A percentile compares a stretch with the other conserved stretches of the same genome.
phyloP scores from a whole-genome alignment of 2,329 filamentous ascomycete species.

The Epichloe sibirici region DNA sequence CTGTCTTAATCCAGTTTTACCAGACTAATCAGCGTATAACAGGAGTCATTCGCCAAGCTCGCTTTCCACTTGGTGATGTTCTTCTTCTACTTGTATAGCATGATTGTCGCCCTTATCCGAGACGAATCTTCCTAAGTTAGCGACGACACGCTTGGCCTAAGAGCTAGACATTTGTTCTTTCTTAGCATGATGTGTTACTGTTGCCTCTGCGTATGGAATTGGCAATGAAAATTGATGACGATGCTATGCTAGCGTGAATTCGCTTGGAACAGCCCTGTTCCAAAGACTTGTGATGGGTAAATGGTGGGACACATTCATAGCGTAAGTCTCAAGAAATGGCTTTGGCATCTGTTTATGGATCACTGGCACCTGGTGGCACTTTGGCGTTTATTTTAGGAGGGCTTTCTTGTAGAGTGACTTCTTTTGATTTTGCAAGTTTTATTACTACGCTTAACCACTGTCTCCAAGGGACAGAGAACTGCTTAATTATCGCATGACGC shows the following conservation, averaged over 20 bases:
- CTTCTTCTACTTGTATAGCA: constrained; percentile 99
- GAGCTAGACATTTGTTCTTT: not conserved
- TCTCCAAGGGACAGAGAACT: not conserved
- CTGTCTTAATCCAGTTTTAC: not conserved
- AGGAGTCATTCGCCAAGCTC: constrained; percentile 99
- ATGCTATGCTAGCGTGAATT: not conserved
- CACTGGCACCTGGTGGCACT: constrained; percentile 17
- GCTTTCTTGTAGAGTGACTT: constrained; percentile 13
- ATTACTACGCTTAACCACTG: not conserved
- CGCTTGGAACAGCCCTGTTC: not conserved
- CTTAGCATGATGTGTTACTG: not conserved
- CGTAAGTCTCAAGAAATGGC: constrained; percentile 14
- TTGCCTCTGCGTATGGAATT: not conserved
- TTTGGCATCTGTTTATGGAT: constrained; percentile 19
- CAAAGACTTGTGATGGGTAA: constrained; percentile 12
- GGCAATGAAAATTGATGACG: not conserved
- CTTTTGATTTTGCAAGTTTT: not conserved
- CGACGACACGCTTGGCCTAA: not conserved
- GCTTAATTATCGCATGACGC: not conserved
- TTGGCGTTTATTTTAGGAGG: constrained; percentile 14
- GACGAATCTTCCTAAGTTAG: constrained; percentile 73
- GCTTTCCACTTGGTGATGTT: constrained; percentile 99
- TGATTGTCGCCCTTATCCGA: constrained; percentile 92
- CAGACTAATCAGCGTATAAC: constrained; percentile 13
- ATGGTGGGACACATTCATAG: constrained; percentile 16